Base-by-base conservation (phyloP, 164 flowering plant genomes). In the Nymphaea colorata region DNA sequence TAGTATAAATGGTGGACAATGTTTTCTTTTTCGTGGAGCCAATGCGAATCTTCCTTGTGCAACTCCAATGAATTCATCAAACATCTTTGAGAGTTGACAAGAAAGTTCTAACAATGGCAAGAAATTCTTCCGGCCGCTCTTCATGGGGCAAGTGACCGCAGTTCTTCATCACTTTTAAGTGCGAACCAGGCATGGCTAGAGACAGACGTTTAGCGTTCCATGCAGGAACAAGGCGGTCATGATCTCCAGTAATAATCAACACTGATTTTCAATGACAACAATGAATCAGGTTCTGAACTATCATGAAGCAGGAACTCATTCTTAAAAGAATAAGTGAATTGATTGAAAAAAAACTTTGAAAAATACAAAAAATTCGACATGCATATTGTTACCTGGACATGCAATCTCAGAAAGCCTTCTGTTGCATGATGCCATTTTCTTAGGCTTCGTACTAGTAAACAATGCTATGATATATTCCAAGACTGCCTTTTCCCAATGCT, bases 101-200 rank as follows among this genome's bases (percentile, higher is more conserved):
- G 67, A 93, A 93, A 61, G 78, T 86, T 18, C 78, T 77, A 59
- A 89, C 86, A 69, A 77, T 72, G n/a, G 83, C 71, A 43, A 89
- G 71, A 69, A 93, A 91, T 69, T 93, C 96, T 42, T 88, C 87
- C 11, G 70, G 77, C 66, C 74, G 86, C 69, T 93, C 98, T 80
- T 93, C 98, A 53, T 93, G 98, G 25, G 98, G 98, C 69, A 93
- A 67, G 78, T 93, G 98, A 5, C 98, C 98, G 74, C 98, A 91
- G 14, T 87, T 74, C 79, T 85, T 83, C 64, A 93, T 86, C 44
- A 87, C 78, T 81, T 89, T 88, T 2, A 89, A 71, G 53, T 18
- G 66, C 42, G 89, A 82, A 18, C 90, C 89, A 4, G 93, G 93
- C 51, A 91, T 89, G 41, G 85, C 90, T 71, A 62, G 74, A 4